These are phyloP conservation scores for Sambucus nigra DNA, from an alignment of 129 eudicot genomes.

Conservation along the genomic window DNA sequence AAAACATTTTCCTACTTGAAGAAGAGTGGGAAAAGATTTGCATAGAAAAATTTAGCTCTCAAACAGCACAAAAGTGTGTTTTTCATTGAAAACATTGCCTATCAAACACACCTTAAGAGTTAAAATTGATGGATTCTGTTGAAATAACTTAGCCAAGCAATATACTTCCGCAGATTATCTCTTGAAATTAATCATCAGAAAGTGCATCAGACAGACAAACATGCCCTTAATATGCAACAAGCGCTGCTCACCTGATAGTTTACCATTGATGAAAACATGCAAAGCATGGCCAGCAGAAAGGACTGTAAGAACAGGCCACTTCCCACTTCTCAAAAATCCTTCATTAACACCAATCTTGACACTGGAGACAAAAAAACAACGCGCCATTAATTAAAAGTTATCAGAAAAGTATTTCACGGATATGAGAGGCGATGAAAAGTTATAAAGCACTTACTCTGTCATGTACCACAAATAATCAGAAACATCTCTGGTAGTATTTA, in stretches of 20 bases:
- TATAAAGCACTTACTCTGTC: slow-evolving; percentile 69
- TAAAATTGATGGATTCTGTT: not conserved
- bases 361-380: slow-evolving; percentile 23
- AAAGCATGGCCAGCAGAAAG: slow-evolving; percentile 92
- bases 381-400: not conserved
- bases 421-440: not conserved
- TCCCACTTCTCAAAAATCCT: slow-evolving; percentile 57
- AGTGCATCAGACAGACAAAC: not conserved
- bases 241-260: slow-evolving; percentile 50
- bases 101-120: no score
- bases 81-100: no score
- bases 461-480: slow-evolving; percentile 93
- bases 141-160: not conserved
- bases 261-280: slow-evolving; percentile 88
- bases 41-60: no score
- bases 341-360: slow-evolving; percentile 60
- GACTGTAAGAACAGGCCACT: slow-evolving; percentile 71
- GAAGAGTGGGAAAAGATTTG: no score
- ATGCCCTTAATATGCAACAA: not conserved
- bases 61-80: no score
- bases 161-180: not conserved
- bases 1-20: no score
- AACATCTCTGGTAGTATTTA: slow-evolving; percentile 79
- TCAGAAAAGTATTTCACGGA: not conserved
- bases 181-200: not conserved